A percentile compares a stretch with the other conserved stretches of the same genome.
Conservation (phyloP, 495 filamentous ascomycete genomes). For the Xylaria acuta region DNA sequence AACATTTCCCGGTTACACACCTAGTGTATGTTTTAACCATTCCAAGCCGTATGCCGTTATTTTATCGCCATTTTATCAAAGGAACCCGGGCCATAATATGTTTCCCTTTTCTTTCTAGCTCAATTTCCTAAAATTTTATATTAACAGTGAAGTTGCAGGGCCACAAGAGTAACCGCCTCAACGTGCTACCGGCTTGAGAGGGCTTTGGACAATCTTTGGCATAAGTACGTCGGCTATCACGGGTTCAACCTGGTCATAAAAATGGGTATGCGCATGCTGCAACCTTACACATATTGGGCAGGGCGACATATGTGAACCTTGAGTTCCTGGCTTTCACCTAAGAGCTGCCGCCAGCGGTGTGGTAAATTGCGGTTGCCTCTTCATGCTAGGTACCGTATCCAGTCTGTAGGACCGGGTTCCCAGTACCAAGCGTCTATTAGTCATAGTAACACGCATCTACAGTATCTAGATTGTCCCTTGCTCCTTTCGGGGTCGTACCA, state of each 20-base stretch:
- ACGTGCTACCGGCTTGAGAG: background rate
- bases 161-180: background rate
- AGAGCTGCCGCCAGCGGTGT: background rate
- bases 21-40: background rate
- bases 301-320: background rate
- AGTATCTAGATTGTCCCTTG: background rate
- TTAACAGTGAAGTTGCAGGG: background rate
- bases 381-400: background rate
- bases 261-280: background rate
- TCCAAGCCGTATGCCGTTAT: background rate
- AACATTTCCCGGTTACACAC: no score
- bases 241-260: background rate
- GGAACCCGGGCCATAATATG: no score
- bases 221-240: background rate
- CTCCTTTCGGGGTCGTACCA: slow-evolving; percentile 12
- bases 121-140: background rate
- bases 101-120: background rate
- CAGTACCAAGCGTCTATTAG: background rate
- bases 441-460: background rate
- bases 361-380: background rate
- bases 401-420: background rate
- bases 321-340: background rate
- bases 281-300: background rate
- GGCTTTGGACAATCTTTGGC: background rate
- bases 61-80: background rate